Evolutionary conservation across 2,329 filamentous ascomycete species (phyloP), one percentile per base, ranked within the genome.

Genomic region (Colletotrichum tabaci): DNA sequence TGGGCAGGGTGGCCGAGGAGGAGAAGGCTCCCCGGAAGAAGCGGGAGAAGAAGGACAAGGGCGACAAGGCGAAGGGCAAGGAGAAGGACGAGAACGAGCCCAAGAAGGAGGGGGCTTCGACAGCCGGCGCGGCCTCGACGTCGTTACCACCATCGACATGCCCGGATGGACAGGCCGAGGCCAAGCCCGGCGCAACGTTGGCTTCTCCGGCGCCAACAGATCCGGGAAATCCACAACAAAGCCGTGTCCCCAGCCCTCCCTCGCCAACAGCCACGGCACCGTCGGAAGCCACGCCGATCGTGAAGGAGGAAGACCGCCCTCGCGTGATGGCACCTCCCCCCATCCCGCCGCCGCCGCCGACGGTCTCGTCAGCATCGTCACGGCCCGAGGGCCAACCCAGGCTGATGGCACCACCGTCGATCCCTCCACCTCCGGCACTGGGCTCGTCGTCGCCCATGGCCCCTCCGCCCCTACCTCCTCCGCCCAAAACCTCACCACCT

Each of bases 1-100:
- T 94, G 49, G 93, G 94, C 50, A 91, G 89, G 75, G 87, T 92
- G 47, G 87, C 86, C 2, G 87, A 91, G 73, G 89, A 91, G 76
- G 89, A 91, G 77, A 89, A 88, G 77, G 85, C 86, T 16, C 78
- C 79, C 18, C 82, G 84, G 74, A 84, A 86, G 74, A 91, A 91
- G 78, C 84, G 86, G 71, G 84, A 87, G 80, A 91, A 90, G 79
- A 82, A 85, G 68, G 83, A 84, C 60, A 82, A 80, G 61, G 79
- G 75, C 1, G 80, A 82, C 5, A 82, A 84, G 75, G 76, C 74
- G 21, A 80, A 80, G 71, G 75, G 74, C 50, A 80, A 78, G 67
- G 79, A 76, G 18, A 77, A 77, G 69, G 76, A 72, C 1, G 68
- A 63, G n/a, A 71, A 68, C 35, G 61, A 75, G 42, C 61, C 63